Evolutionary conservation across 345 rosid species (phyloP).

Genomic region (Acer campestre): DNA sequence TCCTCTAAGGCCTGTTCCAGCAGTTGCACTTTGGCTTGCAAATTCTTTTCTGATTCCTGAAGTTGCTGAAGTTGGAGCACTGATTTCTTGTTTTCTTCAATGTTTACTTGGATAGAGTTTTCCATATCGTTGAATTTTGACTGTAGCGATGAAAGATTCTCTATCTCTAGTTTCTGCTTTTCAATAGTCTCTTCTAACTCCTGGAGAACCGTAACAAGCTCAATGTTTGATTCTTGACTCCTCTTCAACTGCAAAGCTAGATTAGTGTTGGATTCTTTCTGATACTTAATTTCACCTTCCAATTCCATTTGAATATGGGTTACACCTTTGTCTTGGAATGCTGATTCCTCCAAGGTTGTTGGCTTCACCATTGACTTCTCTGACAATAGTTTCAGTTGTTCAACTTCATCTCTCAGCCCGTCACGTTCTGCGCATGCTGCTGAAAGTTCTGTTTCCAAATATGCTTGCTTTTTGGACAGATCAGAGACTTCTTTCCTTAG

Average conservation of each 20-base stretch:
- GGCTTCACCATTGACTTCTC: conserved; percentile 30
- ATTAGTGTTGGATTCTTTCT: conserved; percentile 42
- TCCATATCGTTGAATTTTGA: conserved; percentile 36
- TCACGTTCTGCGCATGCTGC: conserved; percentile 47
- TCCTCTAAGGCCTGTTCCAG: conserved; percentile 40
- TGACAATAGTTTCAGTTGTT: conserved; percentile 36
- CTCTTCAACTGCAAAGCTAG: conserved; percentile 53
- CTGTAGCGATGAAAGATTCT: conserved; percentile 29
- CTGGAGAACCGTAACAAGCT: conserved; percentile 59
- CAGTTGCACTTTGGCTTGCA: conserved; percentile 35
- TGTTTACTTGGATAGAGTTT: conserved; percentile 19
- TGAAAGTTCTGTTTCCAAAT: conserved; percentile 45
- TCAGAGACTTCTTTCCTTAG: conserved; percentile 47
- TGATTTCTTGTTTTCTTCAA: conserved; percentile 31
- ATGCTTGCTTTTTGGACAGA: conserved; percentile 40
- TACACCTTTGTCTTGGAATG: conserved; percentile 20
- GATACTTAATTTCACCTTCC: conserved; percentile 52
- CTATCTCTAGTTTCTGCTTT: conserved; percentile 52
- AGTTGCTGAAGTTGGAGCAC: conserved; percentile 29
- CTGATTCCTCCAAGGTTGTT: conserved; percentile 24
- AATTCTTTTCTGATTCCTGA: conserved; percentile 41
- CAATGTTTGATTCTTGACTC: conserved; percentile 65
- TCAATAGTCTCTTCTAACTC: conserved; percentile 56
- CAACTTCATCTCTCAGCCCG: conserved; percentile 48
- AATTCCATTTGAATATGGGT: conserved; percentile 36